phyloP scores from a whole-genome alignment of 305 asterid genomes.

The Fraxinus baroniana region DNA sequence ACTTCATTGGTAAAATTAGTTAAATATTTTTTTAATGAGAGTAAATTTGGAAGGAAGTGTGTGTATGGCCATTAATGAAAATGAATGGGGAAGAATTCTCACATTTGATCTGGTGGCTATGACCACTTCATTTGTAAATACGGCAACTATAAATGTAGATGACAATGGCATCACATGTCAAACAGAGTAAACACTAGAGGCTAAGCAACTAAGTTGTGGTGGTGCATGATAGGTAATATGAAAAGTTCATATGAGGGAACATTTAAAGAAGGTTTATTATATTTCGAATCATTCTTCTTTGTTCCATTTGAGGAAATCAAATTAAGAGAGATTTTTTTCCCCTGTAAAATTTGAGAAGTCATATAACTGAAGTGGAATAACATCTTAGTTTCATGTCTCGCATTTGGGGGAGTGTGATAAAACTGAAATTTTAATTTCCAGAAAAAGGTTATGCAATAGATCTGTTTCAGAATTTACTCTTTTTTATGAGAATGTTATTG shows the following conservation, averaged over 20 bases:
- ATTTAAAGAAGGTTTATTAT: background rate
- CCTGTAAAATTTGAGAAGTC: background rate
- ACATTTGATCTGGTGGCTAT: background rate
- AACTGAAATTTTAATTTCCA: slow-evolving; percentile 5
- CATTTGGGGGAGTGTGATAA: slow-evolving; percentile 11
- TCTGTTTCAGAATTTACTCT: background rate
- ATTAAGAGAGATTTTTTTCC: background rate
- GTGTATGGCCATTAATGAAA: slow-evolving; percentile 8
- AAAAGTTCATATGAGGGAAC: slow-evolving; percentile 11
- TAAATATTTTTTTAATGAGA: slow-evolving; percentile 9
- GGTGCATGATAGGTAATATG: slow-evolving; percentile 10
- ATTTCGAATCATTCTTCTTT: background rate
- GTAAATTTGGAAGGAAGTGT: slow-evolving; percentile 1
- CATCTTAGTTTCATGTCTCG: background rate
- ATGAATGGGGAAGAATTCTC: slow-evolving; percentile 10
- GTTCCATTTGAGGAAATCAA: slow-evolving; percentile 3
- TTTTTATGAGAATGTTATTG: background rate
- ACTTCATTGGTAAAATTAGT: slow-evolving; percentile 1
- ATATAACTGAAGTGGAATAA: slow-evolving; percentile 18
- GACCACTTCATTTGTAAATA: background rate
- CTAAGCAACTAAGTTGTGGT: slow-evolving; percentile 17
- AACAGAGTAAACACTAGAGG: slow-evolving; percentile 12
- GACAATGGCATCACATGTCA: slow-evolving; percentile 23
- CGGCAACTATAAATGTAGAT: slow-evolving; percentile 8
- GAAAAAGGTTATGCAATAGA: background rate